A percentile compares a stretch with the other conserved stretches of the same genome.
These are phyloP conservation scores for Pycnococcus provasolii DNA, from an alignment of 139 green algal species.

Conservation along the genomic window DNA sequence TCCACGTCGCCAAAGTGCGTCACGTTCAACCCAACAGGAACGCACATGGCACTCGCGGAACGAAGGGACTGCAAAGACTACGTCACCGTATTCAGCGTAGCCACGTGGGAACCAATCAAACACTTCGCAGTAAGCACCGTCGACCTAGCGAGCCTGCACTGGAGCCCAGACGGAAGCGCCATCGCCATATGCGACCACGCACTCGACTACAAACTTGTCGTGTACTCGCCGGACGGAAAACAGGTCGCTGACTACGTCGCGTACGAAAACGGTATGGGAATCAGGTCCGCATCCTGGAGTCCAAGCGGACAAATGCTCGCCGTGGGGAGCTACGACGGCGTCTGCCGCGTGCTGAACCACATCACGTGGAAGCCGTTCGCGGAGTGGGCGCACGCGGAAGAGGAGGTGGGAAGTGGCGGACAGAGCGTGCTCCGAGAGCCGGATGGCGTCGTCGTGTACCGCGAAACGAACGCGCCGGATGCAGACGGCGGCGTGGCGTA, in stretches of 20 bases:
- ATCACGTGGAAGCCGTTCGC: conserved; percentile 24
- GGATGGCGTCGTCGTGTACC: neutral
- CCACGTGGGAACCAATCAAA: conserved; percentile 22
- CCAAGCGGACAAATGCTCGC: conserved; percentile 25
- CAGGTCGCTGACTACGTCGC: conserved; percentile 20
- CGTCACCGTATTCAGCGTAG: conserved; percentile 16
- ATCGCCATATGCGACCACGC: conserved; percentile 30
- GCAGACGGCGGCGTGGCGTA: neutral
- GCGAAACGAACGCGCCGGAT: neutral
- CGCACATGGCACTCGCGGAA: conserved; percentile 60
- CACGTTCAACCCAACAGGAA: neutral
- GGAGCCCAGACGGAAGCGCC: conserved; percentile 24
- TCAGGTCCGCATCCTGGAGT: conserved; percentile 21
- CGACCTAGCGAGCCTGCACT: conserved; percentile 27
- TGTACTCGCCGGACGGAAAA: conserved; percentile 24
- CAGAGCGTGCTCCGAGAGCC: neutral
- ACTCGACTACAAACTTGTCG: conserved; percentile 26
- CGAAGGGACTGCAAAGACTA: conserved; percentile 30
- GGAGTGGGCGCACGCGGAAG: conserved; percentile 14
- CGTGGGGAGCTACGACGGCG: conserved; percentile 24
- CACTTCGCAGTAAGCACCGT: conserved; percentile 13
- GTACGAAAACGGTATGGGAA: conserved; percentile 24
- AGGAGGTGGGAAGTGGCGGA: neutral
- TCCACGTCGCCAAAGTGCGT: neutral
- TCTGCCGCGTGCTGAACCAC: conserved; percentile 12